These are phyloP conservation scores for Hypoxylon sp. DNA, from an alignment of 2,329 filamentous ascomycete genomes.

Conservation along the genomic window DNA sequence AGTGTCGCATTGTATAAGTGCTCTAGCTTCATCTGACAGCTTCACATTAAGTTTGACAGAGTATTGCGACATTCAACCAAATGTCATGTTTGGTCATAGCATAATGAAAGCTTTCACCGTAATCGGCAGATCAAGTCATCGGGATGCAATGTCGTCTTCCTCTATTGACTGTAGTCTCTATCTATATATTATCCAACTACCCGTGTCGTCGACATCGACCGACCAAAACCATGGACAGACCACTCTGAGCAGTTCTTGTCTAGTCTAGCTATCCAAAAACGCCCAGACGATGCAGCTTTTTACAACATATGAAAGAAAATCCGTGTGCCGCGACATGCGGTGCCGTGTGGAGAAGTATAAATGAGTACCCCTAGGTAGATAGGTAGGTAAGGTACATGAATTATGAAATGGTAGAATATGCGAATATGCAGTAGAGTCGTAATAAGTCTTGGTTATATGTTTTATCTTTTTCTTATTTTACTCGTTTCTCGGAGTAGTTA, in stretches of 20 bases:
- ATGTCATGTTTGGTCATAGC: neutral
- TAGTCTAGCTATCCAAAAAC: slow-evolving; percentile 22
- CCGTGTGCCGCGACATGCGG: neutral
- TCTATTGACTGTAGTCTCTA: slow-evolving; percentile 9
- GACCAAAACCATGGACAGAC: slow-evolving; percentile 9
- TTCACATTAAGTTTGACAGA: no score
- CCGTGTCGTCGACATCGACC: neutral
- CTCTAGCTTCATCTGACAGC: neutral
- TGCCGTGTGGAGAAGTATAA: neutral
- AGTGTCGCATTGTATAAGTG: neutral
- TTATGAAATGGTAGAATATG: slow-evolving; percentile 2
- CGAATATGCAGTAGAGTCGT: neutral
- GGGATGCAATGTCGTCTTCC: neutral
- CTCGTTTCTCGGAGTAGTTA: slow-evolving; percentile 1
- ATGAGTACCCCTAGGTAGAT: neutral
- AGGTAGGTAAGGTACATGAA: neutral
- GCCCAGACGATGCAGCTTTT: slow-evolving; percentile 24
- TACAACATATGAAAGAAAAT: slow-evolving; percentile 25
- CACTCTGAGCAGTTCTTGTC: neutral
- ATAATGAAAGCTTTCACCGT: neutral
- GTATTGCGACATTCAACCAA: neutral
- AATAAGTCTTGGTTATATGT: neutral
- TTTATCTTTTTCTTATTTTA: slow-evolving; percentile 13
- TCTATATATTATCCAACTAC: slow-evolving; percentile 13
- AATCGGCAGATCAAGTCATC: neutral